Evolutionary conservation across 2,329 filamentous ascomycete genomes (phyloP), one percentile per base, ranked within the genome.

Genomic region (Fusarium falciforme): DNA sequence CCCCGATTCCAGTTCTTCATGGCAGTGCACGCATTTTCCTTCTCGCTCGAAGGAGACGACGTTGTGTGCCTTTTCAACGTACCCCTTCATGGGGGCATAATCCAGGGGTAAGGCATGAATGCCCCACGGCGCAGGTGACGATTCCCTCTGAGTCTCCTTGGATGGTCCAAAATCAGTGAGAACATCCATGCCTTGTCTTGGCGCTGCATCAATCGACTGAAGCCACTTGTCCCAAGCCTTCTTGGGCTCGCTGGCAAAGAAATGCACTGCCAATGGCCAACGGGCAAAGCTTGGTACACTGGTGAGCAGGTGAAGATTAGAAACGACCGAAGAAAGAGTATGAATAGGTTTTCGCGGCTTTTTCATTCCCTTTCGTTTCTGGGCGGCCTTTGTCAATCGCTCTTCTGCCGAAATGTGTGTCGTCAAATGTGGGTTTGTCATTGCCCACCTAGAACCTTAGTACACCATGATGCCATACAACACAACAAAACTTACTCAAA

Each of bases 401-500:
- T 90, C 87, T 35, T 88, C 86, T 14, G 87, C 83, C 14, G 93
- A 88, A 66, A 98, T 94, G 80, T 97, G 95, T 36, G 93, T 86
- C 6, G 95, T 95, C 36, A 92, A 82, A 79, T 96, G 93, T 2
- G 95, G 90, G 80, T 98, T 95, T 74, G 94, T 94, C 87, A 97
- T 93, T 42, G 96, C 95, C 96, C 96, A 98, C 87, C 94, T 96
- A 42, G 3, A 52, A 22, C 44, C 35, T 54, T 10, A 74, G 58
- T 31, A 14, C 42, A 76, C 61, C 44, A 47, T 6, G 22, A 49
- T 31, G 6, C 47, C 10, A 36, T 10, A 42, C 14, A 38, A 11
- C 11, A 31, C 11, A 11, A 31, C 11, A 11, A 54, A 6, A 86
- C 91, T 80, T 87, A 96, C 93, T 98, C 96, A 80, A 99, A 98